Conservation (phyloP, 2,329 filamentous ascomycete species). For the Geosmithia flava region DNA sequence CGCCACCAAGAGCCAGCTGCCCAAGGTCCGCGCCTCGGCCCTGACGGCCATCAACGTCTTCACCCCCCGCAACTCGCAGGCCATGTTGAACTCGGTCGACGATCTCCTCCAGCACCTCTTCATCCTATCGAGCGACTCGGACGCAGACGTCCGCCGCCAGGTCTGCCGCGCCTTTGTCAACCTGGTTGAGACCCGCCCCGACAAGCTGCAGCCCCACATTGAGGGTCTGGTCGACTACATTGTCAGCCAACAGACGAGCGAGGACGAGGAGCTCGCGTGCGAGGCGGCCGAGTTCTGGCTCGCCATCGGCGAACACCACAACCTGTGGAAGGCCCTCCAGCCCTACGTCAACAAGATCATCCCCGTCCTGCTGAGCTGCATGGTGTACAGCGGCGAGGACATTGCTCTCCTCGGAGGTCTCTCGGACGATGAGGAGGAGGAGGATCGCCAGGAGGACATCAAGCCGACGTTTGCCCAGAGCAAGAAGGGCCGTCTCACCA, state of each 20-base stretch:
- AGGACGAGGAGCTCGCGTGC: slow-evolving; percentile 80
- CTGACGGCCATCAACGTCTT: slow-evolving; percentile 86
- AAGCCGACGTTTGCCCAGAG: slow-evolving; percentile 85
- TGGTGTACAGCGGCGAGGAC: slow-evolving; percentile 94
- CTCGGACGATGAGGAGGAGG: slow-evolving; percentile 79
- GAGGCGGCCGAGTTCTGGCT: slow-evolving; percentile 98
- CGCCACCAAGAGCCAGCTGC: slow-evolving; percentile 63
- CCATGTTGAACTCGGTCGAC: slow-evolving; percentile 71
- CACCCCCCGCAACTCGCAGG: slow-evolving; percentile 71
- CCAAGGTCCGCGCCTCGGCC: slow-evolving; percentile 70
- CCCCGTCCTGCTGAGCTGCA: slow-evolving; percentile 80
- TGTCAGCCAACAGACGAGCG: slow-evolving; percentile 73
- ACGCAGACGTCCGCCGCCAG: slow-evolving; percentile 74
- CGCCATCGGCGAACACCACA: slow-evolving; percentile 76
- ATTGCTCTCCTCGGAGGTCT: slow-evolving; percentile 74
- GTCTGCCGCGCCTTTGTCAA: slow-evolving; percentile 91
- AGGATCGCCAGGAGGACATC: slow-evolving; percentile 83
- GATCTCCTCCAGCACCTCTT: slow-evolving; percentile 74
- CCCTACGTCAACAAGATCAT: slow-evolving; percentile 78
- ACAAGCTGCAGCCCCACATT: slow-evolving; percentile 84
- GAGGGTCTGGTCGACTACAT: slow-evolving; percentile 86
- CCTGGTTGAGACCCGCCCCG: slow-evolving; percentile 78
- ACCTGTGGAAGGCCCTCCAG: slow-evolving; percentile 61
- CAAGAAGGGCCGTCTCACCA: slow-evolving; percentile 51
- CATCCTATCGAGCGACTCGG: slow-evolving; percentile 62